A percentile compares a stretch with the other conserved stretches of the same genome.
These are phyloP conservation scores for Cryptococcus sp. DNA, from an alignment of 1,284 basidiomycete species.

Conservation along the genomic window DNA sequence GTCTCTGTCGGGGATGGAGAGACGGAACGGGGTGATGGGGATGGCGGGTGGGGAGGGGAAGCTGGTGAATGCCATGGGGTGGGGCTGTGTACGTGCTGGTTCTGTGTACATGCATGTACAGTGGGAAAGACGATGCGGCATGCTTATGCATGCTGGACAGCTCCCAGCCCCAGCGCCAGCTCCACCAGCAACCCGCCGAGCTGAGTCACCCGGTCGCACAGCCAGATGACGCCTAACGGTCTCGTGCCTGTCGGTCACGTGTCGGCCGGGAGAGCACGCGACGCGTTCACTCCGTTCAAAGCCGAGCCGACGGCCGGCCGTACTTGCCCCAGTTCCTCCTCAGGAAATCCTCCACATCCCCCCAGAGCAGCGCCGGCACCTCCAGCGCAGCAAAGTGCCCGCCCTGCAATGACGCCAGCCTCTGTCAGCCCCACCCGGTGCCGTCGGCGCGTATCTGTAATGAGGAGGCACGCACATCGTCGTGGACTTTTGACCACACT, in stretches of 20 bases:
- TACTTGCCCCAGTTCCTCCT: constrained; percentile 22
- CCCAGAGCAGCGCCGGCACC: constrained; percentile 42
- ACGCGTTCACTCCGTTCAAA: no score
- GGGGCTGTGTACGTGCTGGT: not conserved
- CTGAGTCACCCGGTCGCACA: no score
- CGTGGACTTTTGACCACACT: constrained; percentile 30
- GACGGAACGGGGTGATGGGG: constrained; percentile 27
- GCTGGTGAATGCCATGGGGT: constrained; percentile 11
- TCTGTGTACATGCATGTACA: no score
- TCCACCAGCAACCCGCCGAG: no score
- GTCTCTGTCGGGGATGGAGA: constrained; percentile 27
- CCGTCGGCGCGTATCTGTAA: not conserved
- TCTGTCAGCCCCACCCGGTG: not conserved
- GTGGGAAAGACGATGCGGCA: no score
- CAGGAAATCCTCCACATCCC: constrained; percentile 42
- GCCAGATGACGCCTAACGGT: no score
- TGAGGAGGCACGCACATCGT: constrained; percentile 4
- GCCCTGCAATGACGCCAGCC: constrained; percentile 29
- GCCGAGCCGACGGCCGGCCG: no score
- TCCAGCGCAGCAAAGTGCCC: constrained; percentile 52
- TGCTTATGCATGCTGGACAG: no score
- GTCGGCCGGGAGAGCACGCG: no score
- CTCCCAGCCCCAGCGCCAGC: no score
- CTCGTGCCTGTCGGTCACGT: no score
- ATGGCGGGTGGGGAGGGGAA: constrained; percentile 30